These are phyloP conservation scores for Penicillium simplicissimum DNA, from an alignment of 495 filamentous ascomycete species.

Conservation along the genomic window DNA sequence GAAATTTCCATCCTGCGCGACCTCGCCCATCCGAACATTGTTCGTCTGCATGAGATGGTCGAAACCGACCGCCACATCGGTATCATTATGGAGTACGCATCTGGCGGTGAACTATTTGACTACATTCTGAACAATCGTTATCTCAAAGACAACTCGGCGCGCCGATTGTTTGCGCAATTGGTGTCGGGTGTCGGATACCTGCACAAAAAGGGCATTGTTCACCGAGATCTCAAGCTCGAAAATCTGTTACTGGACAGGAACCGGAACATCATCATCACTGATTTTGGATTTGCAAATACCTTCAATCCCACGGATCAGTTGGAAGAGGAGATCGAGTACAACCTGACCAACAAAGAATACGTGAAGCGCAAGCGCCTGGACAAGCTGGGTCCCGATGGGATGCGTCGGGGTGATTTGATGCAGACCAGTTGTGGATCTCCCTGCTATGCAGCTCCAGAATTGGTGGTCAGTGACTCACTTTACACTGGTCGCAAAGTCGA, in stretches of 20 bases:
- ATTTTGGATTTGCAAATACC: constrained; percentile 98
- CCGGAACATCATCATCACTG: constrained; percentile 98
- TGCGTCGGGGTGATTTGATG: constrained; percentile 68
- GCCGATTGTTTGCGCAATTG: constrained; percentile 91
- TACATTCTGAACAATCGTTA: constrained; percentile 97
- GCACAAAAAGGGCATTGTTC: constrained; percentile 98
- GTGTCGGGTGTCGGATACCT: constrained; percentile 97
- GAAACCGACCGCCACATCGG: constrained; percentile 95
- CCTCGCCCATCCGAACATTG: constrained; percentile 93
- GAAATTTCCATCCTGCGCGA: constrained; percentile 89
- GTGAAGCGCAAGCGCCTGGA: constrained; percentile 78
- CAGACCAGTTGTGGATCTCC: constrained; percentile 60
- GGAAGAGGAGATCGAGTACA: constrained; percentile 85
- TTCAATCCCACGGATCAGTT: constrained; percentile 90
- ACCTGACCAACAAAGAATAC: constrained; percentile 78
- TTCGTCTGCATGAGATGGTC: constrained; percentile 96
- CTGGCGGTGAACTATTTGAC: constrained; percentile 96
- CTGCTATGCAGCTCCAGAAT: constrained; percentile 95
- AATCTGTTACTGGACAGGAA: constrained; percentile 95
- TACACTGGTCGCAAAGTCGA: constrained; percentile 98
- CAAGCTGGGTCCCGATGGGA: constrained; percentile 77
- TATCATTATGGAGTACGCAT: constrained; percentile 98
- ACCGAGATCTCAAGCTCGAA: constrained; percentile 95
- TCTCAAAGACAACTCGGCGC: constrained; percentile 87
- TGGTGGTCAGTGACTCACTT: constrained; percentile 95